A percentile compares a stretch with the other conserved stretches of the same genome.
Conservation (phyloP, 2,329 filamentous ascomycete genomes). For the Aspergillus clavatus region DNA sequence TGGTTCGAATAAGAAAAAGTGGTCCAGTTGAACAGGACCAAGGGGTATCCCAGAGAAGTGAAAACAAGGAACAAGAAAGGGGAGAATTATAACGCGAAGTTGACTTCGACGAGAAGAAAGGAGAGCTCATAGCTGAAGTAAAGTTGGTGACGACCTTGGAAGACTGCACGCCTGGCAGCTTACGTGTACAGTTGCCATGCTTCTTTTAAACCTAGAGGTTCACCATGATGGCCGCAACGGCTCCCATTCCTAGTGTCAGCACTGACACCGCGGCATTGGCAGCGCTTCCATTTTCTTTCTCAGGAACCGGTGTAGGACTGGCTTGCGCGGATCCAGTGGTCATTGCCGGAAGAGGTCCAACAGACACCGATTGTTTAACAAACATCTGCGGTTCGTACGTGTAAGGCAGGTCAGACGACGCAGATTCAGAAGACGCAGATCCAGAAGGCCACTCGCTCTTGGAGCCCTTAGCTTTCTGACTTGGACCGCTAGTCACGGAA, state of each 20-base stretch:
- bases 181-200: background rate
- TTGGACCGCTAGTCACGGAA: background rate
- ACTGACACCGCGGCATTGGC: conserved; percentile 20
- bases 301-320: conserved; percentile 12
- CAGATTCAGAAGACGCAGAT: background rate
- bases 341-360: background rate
- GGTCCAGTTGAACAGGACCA: conserved; percentile 8
- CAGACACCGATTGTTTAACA: conserved; percentile 8
- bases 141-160: background rate
- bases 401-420: conserved; percentile 1
- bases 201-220: conserved; percentile 17
- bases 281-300: conserved; percentile 10
- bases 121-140: background rate
- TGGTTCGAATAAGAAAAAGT: background rate
- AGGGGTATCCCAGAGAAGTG: conserved; percentile 7
- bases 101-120: background rate
- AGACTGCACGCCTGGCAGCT: background rate
- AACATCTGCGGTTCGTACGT: conserved; percentile 11
- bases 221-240: conserved; percentile 22
- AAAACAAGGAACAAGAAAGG: conserved; percentile 5
- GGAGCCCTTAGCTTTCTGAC: background rate
- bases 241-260: conserved; percentile 20
- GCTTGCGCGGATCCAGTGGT: background rate
- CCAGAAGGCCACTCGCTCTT: background rate
- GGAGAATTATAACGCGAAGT: background rate